Evolutionary conservation across 768 basidiomycete species (phyloP).

Genomic region (Dentipellis sp.): DNA sequence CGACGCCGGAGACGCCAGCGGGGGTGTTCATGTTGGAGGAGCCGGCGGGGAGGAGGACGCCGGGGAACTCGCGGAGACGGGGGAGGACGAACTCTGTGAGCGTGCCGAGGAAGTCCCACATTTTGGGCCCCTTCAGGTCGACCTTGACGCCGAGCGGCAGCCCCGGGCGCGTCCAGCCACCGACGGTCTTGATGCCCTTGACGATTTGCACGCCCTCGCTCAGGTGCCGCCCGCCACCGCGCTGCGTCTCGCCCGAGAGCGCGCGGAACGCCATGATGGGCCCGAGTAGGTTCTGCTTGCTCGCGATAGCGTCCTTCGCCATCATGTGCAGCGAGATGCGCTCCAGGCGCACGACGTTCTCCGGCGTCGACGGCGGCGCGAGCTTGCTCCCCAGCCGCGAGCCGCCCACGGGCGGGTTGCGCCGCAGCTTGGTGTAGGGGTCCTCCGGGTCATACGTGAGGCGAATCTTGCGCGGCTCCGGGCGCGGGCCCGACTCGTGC

Average conservation of each 20-base stretch:
- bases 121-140: constrained; percentile 79
- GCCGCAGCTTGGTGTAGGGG: constrained; percentile 75
- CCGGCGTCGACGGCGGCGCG: constrained; percentile 54
- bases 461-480: constrained; percentile 47
- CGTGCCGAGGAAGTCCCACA: constrained; percentile 89
- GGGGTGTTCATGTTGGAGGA: constrained; percentile 64
- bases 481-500: constrained; percentile 53
- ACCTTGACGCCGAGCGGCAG: constrained; percentile 85
- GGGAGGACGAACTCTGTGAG: constrained; percentile 95
- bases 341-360: constrained; percentile 71
- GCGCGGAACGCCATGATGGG: constrained; percentile 83
- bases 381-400: constrained; percentile 54
- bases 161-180: constrained; percentile 80
- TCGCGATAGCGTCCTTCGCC: constrained; percentile 69
- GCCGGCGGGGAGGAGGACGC: constrained; percentile 69
- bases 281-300: constrained; percentile 67
- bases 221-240: constrained; percentile 63
- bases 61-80: constrained; percentile 82
- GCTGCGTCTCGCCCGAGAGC: constrained; percentile 73
- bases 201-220: constrained; percentile 75
- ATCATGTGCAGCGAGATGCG: constrained; percentile 81
- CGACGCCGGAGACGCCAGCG: constrained; percentile 76
- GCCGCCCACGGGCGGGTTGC: constrained; percentile 70
- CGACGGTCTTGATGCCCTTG: constrained; percentile 52
- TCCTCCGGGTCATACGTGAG: constrained; percentile 66